Conservation (phyloP, 1,284 basidiomycete genomes). For the Leccinum proximum region DNA sequence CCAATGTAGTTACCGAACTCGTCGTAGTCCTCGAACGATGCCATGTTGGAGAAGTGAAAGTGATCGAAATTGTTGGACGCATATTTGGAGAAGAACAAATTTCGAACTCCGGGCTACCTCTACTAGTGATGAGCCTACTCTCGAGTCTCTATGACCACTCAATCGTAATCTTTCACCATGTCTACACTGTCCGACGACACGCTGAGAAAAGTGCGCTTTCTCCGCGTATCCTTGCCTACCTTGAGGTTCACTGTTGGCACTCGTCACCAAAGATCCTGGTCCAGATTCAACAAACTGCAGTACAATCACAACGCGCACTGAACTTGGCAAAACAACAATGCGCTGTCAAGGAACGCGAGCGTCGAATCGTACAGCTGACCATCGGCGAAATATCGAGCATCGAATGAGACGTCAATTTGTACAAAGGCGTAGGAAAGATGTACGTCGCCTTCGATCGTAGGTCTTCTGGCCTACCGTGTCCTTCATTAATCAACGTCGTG, state of each 20-base stretch:
- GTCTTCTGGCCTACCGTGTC: too few species aligned
- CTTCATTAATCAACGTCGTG: too few species aligned
- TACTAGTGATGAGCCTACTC: neutral
- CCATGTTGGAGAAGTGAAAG: conserved; percentile 43
- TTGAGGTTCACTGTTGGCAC: conserved; percentile 10
- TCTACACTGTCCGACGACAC: conserved; percentile 80
- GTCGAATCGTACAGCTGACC: conserved; percentile 84
- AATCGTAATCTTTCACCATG: conserved; percentile 22
- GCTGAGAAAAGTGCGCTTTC: conserved; percentile 64
- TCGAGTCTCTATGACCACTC: conserved; percentile 1
- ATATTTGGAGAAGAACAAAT: conserved; percentile 22
- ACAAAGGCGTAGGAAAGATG: conserved; percentile 94
- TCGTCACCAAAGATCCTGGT: conserved; percentile 66
- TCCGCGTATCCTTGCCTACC: neutral
- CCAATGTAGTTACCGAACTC: conserved; percentile 98
- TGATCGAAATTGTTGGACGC: conserved; percentile 18
- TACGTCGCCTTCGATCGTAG: conserved; percentile 26
- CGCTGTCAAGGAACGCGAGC: conserved; percentile 78
- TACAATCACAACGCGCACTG: conserved; percentile 77
- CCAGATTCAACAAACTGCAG: conserved; percentile 86
- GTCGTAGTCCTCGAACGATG: conserved; percentile 83
- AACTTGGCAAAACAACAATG: conserved; percentile 73
- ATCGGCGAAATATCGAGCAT: conserved; percentile 71
- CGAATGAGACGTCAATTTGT: conserved; percentile 70
- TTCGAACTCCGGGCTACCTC: conserved; percentile 33